phyloP scores from a whole-genome alignment of 371 early-diverging fungal species.

The Chytridium lagenaria region DNA sequence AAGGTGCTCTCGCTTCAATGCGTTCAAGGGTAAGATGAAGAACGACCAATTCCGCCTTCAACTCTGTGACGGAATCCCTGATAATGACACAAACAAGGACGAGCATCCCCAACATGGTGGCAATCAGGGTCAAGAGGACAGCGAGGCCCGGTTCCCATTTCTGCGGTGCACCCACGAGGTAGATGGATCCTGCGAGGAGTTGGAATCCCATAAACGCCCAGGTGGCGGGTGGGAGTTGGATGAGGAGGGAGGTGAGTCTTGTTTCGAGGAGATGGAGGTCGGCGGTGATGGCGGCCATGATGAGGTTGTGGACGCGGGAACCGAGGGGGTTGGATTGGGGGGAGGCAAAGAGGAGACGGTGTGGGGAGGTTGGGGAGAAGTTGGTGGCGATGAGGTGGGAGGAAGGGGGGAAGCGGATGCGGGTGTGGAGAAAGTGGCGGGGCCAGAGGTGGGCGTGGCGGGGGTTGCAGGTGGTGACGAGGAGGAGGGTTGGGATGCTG shows the following conservation, averaged over 20 bases:
- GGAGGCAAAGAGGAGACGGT: not conserved
- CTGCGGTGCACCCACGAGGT: slow-evolving; percentile 14
- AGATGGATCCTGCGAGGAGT: slow-evolving; percentile 24
- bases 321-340: not conserved
- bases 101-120: slow-evolving; percentile 8
- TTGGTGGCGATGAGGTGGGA: not conserved
- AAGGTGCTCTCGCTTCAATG: slow-evolving; percentile 21
- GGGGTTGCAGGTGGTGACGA: slow-evolving; percentile 13
- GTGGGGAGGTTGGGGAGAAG: not conserved
- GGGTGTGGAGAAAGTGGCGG: slow-evolving; percentile 16
- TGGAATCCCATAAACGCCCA: slow-evolving; percentile 26
- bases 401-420: slow-evolving; percentile 1
- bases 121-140: slow-evolving; percentile 7
- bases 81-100: slow-evolving; percentile 20
- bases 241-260: not conserved
- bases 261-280: not conserved
- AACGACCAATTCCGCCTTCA: slow-evolving; percentile 28
- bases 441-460: slow-evolving; percentile 25
- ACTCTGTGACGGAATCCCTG: slow-evolving; percentile 27
- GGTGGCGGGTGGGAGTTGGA: not conserved
- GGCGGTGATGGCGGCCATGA: too few species aligned
- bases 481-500: slow-evolving; percentile 21
- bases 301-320: not conserved
- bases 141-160: slow-evolving; percentile 20
- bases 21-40: slow-evolving; percentile 6